Evolutionary conservation across 352 stramenopile species (phyloP), one percentile per base, ranked within the genome.

Genomic region (Phytophthora pinifolia): DNA sequence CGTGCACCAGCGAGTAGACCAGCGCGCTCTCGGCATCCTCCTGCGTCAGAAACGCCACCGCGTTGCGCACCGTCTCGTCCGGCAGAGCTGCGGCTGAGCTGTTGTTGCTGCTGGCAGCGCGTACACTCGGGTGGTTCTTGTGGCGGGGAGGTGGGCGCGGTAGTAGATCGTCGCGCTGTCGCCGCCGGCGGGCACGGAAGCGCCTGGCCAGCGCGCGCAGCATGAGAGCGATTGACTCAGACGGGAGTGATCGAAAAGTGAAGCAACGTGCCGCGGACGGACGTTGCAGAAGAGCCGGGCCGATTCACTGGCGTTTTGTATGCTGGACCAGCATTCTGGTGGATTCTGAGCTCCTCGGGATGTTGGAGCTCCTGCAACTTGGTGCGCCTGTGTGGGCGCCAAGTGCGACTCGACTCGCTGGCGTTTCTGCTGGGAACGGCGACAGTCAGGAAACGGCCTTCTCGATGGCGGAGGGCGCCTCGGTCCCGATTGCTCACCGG

Each of bases 1-100:
- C 81, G 52, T 91, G 81, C 32, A 91, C 81, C 1, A 91, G 74
- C 62, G 81, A 79, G 61, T 80, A 91, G 22, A 89, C 59, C 34
- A 91, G 76, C 48, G 81, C 81, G 46, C 65, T 75, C 50, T 88
- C 76, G 27, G 73, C 77, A 47, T 91, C 81, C 47, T 85, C 68
- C 35, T 82, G 74, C 27, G 71, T 67, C 22, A 91, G 74, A 59
- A 83, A 86, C 62, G 72, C 74, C 53, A 91, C 70, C 12, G 80
- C 80, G 49, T 84, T 74, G 54, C 59, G 61, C 60, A 88, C 80
- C 13, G 74, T 88, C 57, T 87, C 79, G 46, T 80, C 60, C 22
- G 59, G 48, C 2, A 27, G 33, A 2, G 27, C 6, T 3, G 17
- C 31, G 22, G 18, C 20, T 27, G 38, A 33, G 15, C 10, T 37